phyloP scores from a whole-genome alignment of 2,329 filamentous ascomycete genomes.

The Neofusicoccum laricinum region DNA sequence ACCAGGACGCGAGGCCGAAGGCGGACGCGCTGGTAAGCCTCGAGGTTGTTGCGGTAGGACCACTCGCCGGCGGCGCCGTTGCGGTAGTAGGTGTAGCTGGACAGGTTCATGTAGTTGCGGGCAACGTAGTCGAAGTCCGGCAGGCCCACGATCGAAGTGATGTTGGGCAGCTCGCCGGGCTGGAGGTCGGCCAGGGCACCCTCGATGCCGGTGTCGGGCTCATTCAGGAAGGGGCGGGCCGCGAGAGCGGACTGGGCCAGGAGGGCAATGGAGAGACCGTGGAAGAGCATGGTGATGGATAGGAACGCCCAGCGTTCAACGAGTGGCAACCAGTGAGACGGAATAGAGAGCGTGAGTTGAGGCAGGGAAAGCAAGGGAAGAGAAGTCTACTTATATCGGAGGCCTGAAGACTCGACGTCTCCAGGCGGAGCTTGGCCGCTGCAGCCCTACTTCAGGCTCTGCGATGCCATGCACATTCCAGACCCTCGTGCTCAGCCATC shows the following conservation, averaged over 20 bases:
- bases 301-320: slow-evolving; percentile 5
- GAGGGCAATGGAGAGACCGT: slow-evolving; percentile 4
- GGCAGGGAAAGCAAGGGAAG: neutral
- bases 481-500: neutral
- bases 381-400: neutral
- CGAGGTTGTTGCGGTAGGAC: slow-evolving; percentile 57
- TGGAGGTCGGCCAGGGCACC: slow-evolving; percentile 23
- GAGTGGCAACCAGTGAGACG: neutral
- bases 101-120: slow-evolving; percentile 45
- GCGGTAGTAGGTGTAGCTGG: slow-evolving; percentile 57
- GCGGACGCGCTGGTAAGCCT: slow-evolving; percentile 50
- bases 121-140: slow-evolving; percentile 56
- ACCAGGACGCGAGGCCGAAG: slow-evolving; percentile 50
- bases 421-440: neutral
- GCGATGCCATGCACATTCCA: neutral
- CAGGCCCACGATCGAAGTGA: slow-evolving; percentile 48
- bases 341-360: neutral
- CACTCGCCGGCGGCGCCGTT: slow-evolving; percentile 56
- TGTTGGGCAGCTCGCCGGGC: slow-evolving; percentile 40
- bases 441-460: neutral
- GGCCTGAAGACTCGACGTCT: neutral
- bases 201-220: slow-evolving; percentile 36
- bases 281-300: slow-evolving; percentile 1
- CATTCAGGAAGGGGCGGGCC: slow-evolving; percentile 32
- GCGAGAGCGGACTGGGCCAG: slow-evolving; percentile 28